Evolutionary conservation across 2,329 filamentous ascomycete species (phyloP), one percentile per base, ranked within the genome.

Genomic region (Cladophialophora carrionii): DNA sequence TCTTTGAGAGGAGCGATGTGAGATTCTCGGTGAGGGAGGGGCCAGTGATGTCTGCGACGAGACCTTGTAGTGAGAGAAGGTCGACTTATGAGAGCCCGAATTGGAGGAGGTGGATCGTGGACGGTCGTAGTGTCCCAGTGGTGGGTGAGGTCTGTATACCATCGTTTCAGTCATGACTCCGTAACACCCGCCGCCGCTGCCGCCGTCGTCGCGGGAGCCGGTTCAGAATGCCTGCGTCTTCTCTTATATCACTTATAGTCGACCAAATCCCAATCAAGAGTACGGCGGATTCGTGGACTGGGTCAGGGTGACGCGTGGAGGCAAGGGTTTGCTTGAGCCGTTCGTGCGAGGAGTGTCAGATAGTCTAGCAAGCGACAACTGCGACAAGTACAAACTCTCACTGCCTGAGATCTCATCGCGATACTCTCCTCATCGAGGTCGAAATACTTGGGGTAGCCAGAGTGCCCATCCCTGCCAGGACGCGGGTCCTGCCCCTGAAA

Each of bases 11-110:
- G 77, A 78, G n/a, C 72, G 71, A 5, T 75, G 73, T 6, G 78
- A 81, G 64, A 73, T 77, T 78, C 74, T 86, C 78, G 74, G 82
- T 72, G 76, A 83, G 77, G 70, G 82, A 78, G 64, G 83, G 77
- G 67, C 77, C 79, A 67, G 85, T 83, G 66, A 90, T 74, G 48
- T 86, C 84, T 71, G 88, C 83, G 78, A 90, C 80, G 73, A 89
- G 81, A 66, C 84, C 67, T 71, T 71, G 48, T 69, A 64, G 51
- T 70, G 67, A 24, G 67, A 70, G n/a, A 74, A 74, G 37, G 74
- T 73, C 31, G 77, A 72, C 49, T 73, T 67, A 58, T 70, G 65
- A 10, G 84, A 80, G 34, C 86, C 83, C 20, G 80, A 78, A 72
- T 88, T 86, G 49, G 87, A 89, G 29, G 87, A 68, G 41, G 53